These are phyloP conservation scores for Vitis hybrid DNA, from an alignment of 177 flowering plant genomes.

Conservation along the genomic window DNA sequence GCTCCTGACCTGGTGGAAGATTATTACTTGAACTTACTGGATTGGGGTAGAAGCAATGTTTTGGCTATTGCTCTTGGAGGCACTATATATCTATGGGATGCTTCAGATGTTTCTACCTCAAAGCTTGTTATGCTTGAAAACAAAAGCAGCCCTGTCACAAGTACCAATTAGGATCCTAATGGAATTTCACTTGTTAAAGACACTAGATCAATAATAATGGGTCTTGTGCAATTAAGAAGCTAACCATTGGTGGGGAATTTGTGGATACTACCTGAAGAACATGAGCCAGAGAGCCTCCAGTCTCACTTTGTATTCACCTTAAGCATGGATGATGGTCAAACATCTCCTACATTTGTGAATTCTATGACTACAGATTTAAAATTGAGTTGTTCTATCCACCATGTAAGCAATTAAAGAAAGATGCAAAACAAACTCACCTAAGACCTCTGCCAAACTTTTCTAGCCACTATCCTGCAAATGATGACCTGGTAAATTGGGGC, in stretches of 20 bases:
- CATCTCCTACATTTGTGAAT: constrained; percentile 35
- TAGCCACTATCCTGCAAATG: constrained; percentile 23
- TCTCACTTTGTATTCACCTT: constrained; percentile 30
- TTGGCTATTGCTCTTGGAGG: too few relatives aligned
- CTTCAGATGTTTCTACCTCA: too few relatives aligned
- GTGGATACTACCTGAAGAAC: constrained; percentile 12
- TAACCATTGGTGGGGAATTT: too few relatives aligned
- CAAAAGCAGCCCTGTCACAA: too few relatives aligned
- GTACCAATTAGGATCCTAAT: too few relatives aligned
- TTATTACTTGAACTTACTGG: too few relatives aligned
- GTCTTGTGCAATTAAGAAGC: too few relatives aligned
- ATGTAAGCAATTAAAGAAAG: constrained; percentile 17
- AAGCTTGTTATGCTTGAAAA: too few relatives aligned
- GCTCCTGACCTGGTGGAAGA: fast-evolving
- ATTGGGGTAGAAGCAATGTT: too few relatives aligned
- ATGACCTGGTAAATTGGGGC: constrained; percentile 16
- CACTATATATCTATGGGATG: too few relatives aligned
- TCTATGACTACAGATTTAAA: constrained; percentile 68
- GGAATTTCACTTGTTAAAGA: too few relatives aligned
- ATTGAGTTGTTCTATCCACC: constrained; percentile 42
- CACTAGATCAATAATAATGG: too few relatives aligned
- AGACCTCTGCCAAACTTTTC: constrained; percentile 24
- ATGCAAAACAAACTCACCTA: constrained; percentile 11
- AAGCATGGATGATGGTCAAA: constrained; percentile 21
- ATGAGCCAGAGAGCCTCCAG: constrained; percentile 18